These are phyloP conservation scores for Adiantum capillusveneris DNA, from an alignment of 75 land plant genomes.

Conservation along the genomic window DNA sequence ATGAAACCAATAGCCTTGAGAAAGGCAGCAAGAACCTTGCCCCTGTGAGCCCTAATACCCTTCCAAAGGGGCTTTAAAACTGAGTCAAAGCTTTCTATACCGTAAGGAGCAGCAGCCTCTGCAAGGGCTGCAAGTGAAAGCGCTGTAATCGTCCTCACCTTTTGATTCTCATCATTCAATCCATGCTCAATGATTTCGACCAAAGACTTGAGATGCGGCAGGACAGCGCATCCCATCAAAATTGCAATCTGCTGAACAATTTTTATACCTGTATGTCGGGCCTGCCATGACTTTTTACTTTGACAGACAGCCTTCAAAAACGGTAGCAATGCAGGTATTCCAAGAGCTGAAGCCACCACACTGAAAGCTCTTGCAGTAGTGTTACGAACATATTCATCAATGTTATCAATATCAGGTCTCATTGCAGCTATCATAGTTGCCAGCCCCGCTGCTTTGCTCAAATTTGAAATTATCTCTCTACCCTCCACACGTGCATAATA, in stretches of 20 bases:
- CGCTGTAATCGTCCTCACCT: slow-evolving; percentile 94
- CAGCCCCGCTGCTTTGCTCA: slow-evolving; percentile 94
- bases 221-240: slow-evolving; percentile 98
- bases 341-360: slow-evolving; percentile 97
- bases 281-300: slow-evolving; percentile 99
- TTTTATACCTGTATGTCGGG: slow-evolving; percentile 94
- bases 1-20: slow-evolving; percentile 96
- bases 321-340: slow-evolving; percentile 93
- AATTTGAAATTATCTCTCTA: slow-evolving; percentile 89
- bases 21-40: slow-evolving; percentile 96
- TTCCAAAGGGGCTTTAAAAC: slow-evolving; percentile 99
- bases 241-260: slow-evolving; percentile 99
- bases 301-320: slow-evolving; percentile 97
- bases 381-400: slow-evolving; percentile 95
- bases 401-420: slow-evolving; percentile 99
- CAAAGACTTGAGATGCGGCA: slow-evolving; percentile 85
- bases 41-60: slow-evolving; percentile 90
- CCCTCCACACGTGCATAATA: slow-evolving; percentile 99
- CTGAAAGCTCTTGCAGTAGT: slow-evolving; percentile 98
- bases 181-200: slow-evolving; percentile 98
- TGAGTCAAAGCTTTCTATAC: slow-evolving; percentile 97
- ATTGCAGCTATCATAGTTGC: slow-evolving; percentile 99
- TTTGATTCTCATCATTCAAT: slow-evolving; percentile 93
- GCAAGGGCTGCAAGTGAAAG: slow-evolving; percentile 94
- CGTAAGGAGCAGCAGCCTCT: slow-evolving; percentile 97